Evolutionary conservation across 495 filamentous ascomycete genomes (phyloP).

Genomic region (Trichoderma gamsii): DNA sequence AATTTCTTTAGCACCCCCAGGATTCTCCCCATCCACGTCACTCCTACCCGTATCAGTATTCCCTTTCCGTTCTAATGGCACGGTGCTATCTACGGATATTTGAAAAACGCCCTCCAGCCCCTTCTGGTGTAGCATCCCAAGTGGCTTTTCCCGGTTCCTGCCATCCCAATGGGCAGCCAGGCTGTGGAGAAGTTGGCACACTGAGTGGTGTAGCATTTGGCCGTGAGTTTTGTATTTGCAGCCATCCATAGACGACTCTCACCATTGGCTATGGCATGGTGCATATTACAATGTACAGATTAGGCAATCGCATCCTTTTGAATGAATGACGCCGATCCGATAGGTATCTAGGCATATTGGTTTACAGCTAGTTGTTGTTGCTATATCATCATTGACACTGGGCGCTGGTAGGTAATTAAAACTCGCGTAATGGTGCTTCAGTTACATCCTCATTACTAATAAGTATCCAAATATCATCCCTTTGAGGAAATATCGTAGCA

Average conservation of each 20-base stretch:
- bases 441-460: background rate
- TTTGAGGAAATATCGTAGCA: background rate
- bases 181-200: background rate
- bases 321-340: too few relatives aligned
- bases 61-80: background rate
- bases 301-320: too few relatives aligned
- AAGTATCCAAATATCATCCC: background rate
- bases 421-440: too few relatives aligned
- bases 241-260: background rate
- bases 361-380: too few relatives aligned
- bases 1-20: background rate
- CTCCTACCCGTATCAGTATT: background rate
- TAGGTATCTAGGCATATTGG: too few relatives aligned
- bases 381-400: too few relatives aligned
- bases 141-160: background rate
- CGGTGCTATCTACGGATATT: slow-evolving; percentile 9
- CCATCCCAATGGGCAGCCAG: background rate
- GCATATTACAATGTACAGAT: too few relatives aligned
- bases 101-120: slow-evolving; percentile 5
- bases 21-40: background rate
- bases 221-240: background rate
- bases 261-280: too few relatives aligned
- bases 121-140: background rate
- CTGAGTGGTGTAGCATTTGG: background rate
- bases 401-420: too few relatives aligned